Evolutionary conservation across 352 stramenopile species (phyloP).

Genomic region (Aphanomyces cochlioides): DNA sequence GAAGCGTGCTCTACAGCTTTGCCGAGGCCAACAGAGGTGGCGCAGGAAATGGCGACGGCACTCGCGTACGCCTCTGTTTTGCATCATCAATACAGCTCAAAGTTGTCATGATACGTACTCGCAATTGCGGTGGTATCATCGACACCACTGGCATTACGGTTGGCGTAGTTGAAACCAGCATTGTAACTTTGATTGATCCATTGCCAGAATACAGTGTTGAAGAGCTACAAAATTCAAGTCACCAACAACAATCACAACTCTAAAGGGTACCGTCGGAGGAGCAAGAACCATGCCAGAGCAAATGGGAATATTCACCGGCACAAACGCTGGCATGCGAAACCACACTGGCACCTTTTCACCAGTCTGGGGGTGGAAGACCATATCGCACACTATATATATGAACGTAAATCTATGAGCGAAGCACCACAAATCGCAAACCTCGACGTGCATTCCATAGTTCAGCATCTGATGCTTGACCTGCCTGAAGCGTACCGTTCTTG

Average conservation of each 20-base stretch:
- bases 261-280: constrained; percentile 49
- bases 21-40: constrained; percentile 67
- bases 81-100: not conserved
- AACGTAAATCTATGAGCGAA: not conserved
- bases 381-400: constrained; percentile 55
- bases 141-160: constrained; percentile 78
- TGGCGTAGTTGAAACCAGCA: constrained; percentile 86
- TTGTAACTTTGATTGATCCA: constrained; percentile 90
- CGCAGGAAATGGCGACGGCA: constrained; percentile 72
- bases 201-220: constrained; percentile 84
- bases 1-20: constrained; percentile 74
- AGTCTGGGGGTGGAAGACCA: constrained; percentile 77
- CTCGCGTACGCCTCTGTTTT: constrained; percentile 69
- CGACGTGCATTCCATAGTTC: constrained; percentile 77
- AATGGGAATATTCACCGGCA: constrained; percentile 85
- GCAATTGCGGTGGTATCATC: constrained; percentile 71
- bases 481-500: constrained; percentile 47
- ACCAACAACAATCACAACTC: not conserved
- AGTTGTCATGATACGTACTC: constrained; percentile 42
- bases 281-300: constrained; percentile 82
- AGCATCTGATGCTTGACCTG: constrained; percentile 47
- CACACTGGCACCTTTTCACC: constrained; percentile 59
- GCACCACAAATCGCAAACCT: constrained; percentile 33
- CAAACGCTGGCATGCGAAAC: constrained; percentile 79
- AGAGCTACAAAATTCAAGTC: constrained; percentile 39